Base-by-base conservation (phyloP, 2,329 filamentous ascomycete species). In the Curvularia eragrostidis region DNA sequence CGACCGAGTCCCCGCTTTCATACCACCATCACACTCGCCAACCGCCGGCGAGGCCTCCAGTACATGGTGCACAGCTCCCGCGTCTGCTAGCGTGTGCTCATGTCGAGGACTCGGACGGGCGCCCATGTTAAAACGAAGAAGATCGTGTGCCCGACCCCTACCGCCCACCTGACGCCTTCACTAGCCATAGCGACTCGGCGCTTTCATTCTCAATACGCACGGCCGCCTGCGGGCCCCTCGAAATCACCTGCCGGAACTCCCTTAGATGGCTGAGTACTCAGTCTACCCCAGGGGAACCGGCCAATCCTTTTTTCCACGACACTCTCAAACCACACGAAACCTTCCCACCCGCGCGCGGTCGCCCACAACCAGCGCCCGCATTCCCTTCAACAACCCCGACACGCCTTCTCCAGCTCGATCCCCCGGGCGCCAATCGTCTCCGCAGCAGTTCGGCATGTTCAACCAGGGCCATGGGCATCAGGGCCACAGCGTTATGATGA, bases 401-500 rank as follows among this genome's bases (percentile, higher is more conserved):
- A 84, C 83, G 1, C 83, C 84, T 51, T 87, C 84, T 13, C 84
- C 85, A 59, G 82, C 84, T 61, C 82, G 83, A 69, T 86, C 84
- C 44, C 84, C 84, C 43, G 84, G 83, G 56, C 77, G 79, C 28
- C 77, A 81, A 68, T 66, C 81, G 68, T 68, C 81, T 63, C 80
- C 81, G 15, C 78, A 81, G 58, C 77, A 80, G 66, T 77, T 75
- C 79, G 83, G 83, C 76, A 93, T 93, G 90, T 93, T 89, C 82
- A 87, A 86, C 73, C 88, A 91, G 77, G 83, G 83, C 74, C 70
- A 72, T 52, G 67, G 62, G 56, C 87, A 90, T 75, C 87, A 89
- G 79, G 87, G 87, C 75, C 90, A 91, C 75, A 88, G 88, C 80
- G 85, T 85, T 79, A 88, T 91, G 79, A 85, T 92, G 78, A 93